phyloP scores from a whole-genome alignment of 805 yeast genomes.

The Starmera caribaea region DNA sequence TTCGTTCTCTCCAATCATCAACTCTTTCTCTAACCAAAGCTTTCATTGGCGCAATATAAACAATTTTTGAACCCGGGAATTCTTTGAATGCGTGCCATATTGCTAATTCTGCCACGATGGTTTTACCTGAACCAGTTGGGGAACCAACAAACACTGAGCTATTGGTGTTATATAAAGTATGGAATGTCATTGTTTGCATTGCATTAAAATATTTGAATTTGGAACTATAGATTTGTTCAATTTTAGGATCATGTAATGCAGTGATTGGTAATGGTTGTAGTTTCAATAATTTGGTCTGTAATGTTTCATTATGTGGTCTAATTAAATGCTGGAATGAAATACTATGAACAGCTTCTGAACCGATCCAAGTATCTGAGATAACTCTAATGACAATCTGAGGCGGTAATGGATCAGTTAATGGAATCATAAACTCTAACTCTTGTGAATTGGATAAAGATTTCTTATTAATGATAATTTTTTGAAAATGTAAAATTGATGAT shows the following conservation, averaged over 20 bases:
- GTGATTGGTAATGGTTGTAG: conserved; percentile 79
- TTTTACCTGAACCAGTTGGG: conserved; percentile 98
- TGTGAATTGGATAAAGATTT: conserved; percentile 46
- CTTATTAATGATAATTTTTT: conserved; percentile 61
- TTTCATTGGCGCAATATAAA: conserved; percentile 88
- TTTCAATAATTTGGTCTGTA: conserved; percentile 70
- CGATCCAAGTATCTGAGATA: conserved; percentile 83
- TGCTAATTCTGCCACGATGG: conserved; percentile 93
- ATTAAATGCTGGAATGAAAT: conserved; percentile 87
- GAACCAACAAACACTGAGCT: conserved; percentile 88
- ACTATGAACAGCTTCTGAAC: conserved; percentile 65
- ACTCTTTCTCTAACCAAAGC: conserved; percentile 97
- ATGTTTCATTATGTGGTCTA: conserved; percentile 78
- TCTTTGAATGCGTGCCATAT: conserved; percentile 92
- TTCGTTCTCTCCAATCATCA: conserved; percentile 70
- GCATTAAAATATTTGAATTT: conserved; percentile 89
- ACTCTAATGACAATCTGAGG: conserved; percentile 76
- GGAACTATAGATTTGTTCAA: conserved; percentile 58
- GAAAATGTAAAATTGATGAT: conserved; percentile 68
- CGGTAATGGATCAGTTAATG: conserved; percentile 82
- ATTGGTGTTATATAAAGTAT: conserved; percentile 71
- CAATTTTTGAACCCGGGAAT: conserved; percentile 79
- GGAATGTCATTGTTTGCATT: conserved; percentile 97
- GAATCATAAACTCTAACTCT: conserved; percentile 87
- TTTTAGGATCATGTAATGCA: conserved; percentile 59